phyloP scores from a whole-genome alignment of 2,329 filamentous ascomycete genomes.

The Pseudogymnoascus pannorum region DNA sequence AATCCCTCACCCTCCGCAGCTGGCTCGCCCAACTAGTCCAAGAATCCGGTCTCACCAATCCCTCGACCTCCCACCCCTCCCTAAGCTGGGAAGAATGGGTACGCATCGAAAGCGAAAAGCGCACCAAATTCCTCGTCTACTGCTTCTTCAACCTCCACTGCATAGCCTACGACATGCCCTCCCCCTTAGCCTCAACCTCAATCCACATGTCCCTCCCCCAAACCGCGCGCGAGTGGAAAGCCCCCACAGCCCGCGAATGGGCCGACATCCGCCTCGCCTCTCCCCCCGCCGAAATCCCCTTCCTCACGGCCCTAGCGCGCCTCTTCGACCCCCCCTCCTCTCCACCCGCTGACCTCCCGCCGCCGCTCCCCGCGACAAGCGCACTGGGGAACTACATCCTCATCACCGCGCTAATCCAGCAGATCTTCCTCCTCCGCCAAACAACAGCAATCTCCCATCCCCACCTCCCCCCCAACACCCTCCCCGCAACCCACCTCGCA shows the following conservation, averaged over 20 bases:
- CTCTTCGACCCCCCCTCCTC: constrained; percentile 33
- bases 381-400: constrained; percentile 64
- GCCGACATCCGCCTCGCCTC: constrained; percentile 48
- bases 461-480: background rate
- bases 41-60: constrained; percentile 45
- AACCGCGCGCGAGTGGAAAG: constrained; percentile 49
- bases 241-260: constrained; percentile 53
- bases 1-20: constrained; percentile 53
- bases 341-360: constrained; percentile 39
- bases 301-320: constrained; percentile 50
- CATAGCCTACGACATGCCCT: constrained; percentile 54
- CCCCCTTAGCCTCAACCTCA: constrained; percentile 50
- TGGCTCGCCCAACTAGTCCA: constrained; percentile 50
- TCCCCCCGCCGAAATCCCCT: constrained; percentile 42
- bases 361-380: constrained; percentile 38
- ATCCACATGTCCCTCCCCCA: constrained; percentile 49
- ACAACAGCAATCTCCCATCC: background rate
- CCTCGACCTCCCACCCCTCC: constrained; percentile 40
- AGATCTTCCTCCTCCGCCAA: constrained; percentile 63
- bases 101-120: constrained; percentile 46
- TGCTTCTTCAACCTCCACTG: constrained; percentile 58
- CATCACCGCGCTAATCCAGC: constrained; percentile 64
- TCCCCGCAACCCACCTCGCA: constrained; percentile 44
- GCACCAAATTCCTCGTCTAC: constrained; percentile 54
- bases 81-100: constrained; percentile 55